These are phyloP conservation scores for Boletus sp. DNA, from an alignment of 768 basidiomycete genomes.

Conservation along the genomic window DNA sequence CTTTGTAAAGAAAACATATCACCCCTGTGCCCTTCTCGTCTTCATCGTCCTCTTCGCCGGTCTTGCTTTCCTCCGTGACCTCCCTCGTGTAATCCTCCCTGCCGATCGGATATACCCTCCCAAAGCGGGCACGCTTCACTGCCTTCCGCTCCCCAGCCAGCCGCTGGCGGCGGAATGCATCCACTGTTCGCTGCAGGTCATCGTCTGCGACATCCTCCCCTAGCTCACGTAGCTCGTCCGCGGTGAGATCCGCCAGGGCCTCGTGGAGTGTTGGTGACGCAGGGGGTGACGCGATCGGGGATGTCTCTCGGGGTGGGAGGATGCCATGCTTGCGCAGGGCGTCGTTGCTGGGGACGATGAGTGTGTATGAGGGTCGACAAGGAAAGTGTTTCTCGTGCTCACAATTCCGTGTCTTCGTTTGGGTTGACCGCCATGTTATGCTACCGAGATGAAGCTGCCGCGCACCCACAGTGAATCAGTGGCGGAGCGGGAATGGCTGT, in stretches of 20 bases:
- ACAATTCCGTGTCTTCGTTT: slow-evolving; percentile 97
- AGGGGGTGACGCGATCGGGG: slow-evolving; percentile 80
- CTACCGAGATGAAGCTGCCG: background rate
- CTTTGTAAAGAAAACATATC: slow-evolving; percentile 92
- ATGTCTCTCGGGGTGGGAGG: slow-evolving; percentile 66
- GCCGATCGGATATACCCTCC: slow-evolving; percentile 81
- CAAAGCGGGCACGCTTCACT: slow-evolving; percentile 67
- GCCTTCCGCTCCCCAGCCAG: slow-evolving; percentile 58
- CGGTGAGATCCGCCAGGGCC: slow-evolving; percentile 59
- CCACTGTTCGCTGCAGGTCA: slow-evolving; percentile 71
- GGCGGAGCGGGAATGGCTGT: background rate
- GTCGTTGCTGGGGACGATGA: slow-evolving; percentile 66
- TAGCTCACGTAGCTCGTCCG: slow-evolving; percentile 62
- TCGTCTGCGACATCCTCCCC: slow-evolving; percentile 73
- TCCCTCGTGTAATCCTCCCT: slow-evolving; percentile 93
- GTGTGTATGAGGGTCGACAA: background rate
- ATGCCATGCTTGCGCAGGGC: slow-evolving; percentile 91
- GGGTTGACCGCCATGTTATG: slow-evolving; percentile 61
- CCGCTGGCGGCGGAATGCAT: slow-evolving; percentile 59
- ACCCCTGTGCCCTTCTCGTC: slow-evolving; percentile 83
- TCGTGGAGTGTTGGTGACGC: slow-evolving; percentile 70
- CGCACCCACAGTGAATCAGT: slow-evolving; percentile 10
- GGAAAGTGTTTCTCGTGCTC: slow-evolving; percentile 28
- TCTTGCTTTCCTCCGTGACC: slow-evolving; percentile 87
- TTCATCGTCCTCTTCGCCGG: slow-evolving; percentile 61